Conservation (phyloP, 2,329 filamentous ascomycete genomes). For the Arthrinium phaeospermum region DNA sequence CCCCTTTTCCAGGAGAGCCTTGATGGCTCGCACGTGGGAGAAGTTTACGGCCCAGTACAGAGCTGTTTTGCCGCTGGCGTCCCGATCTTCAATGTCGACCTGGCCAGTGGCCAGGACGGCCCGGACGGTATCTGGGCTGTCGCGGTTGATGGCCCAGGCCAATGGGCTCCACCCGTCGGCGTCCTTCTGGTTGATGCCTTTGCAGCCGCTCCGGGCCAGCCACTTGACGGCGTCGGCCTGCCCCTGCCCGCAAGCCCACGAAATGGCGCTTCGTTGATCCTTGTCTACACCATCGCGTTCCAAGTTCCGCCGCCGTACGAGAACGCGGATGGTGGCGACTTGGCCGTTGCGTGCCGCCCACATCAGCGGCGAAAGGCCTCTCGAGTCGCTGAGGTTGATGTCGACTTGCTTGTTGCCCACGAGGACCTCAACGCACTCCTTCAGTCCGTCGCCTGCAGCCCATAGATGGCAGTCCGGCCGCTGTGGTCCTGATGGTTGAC, state of each 20-base stretch:
- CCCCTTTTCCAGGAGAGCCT: background rate
- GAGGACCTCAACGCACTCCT: background rate
- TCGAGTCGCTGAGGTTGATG: conserved; percentile 3
- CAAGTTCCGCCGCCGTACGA: background rate
- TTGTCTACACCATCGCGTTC: background rate
- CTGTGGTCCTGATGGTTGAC: conserved; percentile 20
- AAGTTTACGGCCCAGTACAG: conserved; percentile 16
- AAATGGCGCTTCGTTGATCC: background rate
- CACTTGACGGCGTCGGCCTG: background rate
- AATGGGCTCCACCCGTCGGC: conserved; percentile 15
- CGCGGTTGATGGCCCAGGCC: conserved; percentile 12
- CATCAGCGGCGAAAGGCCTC: conserved; percentile 10
- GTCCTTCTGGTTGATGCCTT: conserved; percentile 10
- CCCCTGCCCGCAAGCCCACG: conserved; percentile 17
- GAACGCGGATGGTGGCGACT: background rate
- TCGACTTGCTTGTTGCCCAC: conserved; percentile 8
- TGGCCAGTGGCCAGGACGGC: conserved; percentile 7
- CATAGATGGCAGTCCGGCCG: conserved; percentile 21
- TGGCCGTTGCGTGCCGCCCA: conserved; percentile 14
- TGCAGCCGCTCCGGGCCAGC: conserved; percentile 3
- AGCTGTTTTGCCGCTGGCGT: conserved; percentile 9
- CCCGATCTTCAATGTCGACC: conserved; percentile 4
- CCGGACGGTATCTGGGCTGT: conserved; percentile 17
- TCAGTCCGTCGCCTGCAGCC: conserved; percentile 18
- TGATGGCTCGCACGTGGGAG: background rate